Conservation (phyloP, 2,329 filamentous ascomycete genomes). For the Fusarium domesticum region DNA sequence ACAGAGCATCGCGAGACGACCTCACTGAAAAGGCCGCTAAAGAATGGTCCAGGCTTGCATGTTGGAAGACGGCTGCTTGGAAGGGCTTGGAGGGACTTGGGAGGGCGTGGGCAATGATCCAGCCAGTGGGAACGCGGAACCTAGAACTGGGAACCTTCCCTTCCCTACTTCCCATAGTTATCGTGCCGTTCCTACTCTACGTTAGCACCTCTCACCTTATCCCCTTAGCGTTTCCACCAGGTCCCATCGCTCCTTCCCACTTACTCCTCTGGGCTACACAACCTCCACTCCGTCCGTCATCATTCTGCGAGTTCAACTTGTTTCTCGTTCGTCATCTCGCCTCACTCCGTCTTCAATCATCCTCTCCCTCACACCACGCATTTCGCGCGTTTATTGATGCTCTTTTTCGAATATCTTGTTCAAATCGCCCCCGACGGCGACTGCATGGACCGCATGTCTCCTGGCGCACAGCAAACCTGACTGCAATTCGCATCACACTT, state of each 20-base stretch:
- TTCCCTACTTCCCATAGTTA: no score
- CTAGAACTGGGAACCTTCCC: no score
- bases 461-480: constrained; percentile 13
- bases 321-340: constrained; percentile 15
- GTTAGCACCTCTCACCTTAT: constrained; percentile 19
- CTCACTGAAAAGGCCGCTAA: not conserved
- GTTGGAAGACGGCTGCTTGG: no score
- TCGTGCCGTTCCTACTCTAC: no score
- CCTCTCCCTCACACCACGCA: constrained; percentile 7
- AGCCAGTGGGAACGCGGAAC: no score
- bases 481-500: constrained; percentile 20
- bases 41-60: no score
- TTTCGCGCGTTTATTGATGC: constrained; percentile 4
- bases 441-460: constrained; percentile 3
- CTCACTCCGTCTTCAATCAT: constrained; percentile 13
- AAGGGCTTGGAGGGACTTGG: no score
- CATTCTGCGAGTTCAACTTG: constrained; percentile 10
- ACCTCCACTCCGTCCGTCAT: constrained; percentile 25
- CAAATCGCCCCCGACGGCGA: constrained; percentile 4
- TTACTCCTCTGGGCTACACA: constrained; percentile 21
- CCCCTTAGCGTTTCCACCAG: constrained; percentile 14
- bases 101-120: no score
- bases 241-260: constrained; percentile 2
- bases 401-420: not conserved
- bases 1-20: not conserved